Evolutionary conservation across 345 rosid genomes (phyloP), one percentile per base, ranked within the genome.

Genomic region (Mercurialis annua): DNA sequence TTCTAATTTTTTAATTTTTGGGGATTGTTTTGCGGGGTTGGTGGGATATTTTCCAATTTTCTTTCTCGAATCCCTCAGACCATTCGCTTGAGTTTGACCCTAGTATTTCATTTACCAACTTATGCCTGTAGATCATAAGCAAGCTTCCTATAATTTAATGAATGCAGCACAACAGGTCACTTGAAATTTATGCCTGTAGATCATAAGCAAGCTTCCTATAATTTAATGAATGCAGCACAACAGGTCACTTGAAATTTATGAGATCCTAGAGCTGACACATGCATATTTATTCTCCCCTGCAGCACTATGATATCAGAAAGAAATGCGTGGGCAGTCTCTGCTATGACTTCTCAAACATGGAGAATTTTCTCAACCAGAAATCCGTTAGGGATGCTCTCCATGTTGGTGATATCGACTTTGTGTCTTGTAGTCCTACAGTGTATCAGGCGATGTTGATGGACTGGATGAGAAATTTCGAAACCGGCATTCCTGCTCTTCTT

Each of bases 331-430:
- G 97, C 50, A 86, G 83, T 76, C 80, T 92, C 58, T 95, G 99
- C 85, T 95, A 95, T 54, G 99, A 95, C 78, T 92, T 95, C 90
- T 95, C 98, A n/a, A 83, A 90, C 85, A 81, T 92, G 99, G 99
- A 90, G 86, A 84, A 85, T 66, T 92, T 84, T 77, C 74, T 95
- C 76, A 86, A 80, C 78, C 81, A 81, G 76, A 74, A 87, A 65
- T 68, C 92, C 8, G 94, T 92, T 59, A 84, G 84, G 73, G 93
- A 82, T 49, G 79, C 92, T 23, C 92, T 92, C 58, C 97, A 92
- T 58, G 98, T 95, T 51, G 93, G 90, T 75, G 80, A 82, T 66
- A 79, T 92, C 62, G 88, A 85, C 50, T 95, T 95, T 47, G 99
- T 92, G 54, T 92, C 98, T 29, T 95, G 99, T 66, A 95, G 98